Evolutionary conservation across 805 yeast species (phyloP).

Genomic region (Ascoidea tarda): DNA sequence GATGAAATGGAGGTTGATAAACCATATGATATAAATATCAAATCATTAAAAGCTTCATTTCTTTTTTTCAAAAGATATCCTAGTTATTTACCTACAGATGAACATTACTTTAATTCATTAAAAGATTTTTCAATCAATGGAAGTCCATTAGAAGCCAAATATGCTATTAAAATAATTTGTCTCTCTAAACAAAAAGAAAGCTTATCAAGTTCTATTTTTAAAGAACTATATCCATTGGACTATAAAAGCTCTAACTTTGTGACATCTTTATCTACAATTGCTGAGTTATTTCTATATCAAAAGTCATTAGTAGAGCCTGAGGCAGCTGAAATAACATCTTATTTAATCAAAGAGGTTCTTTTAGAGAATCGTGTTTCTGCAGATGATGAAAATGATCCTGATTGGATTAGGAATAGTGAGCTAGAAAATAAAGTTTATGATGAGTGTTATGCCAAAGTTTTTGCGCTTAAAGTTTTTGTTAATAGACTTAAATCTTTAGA

Average conservation of each 20-base stretch:
- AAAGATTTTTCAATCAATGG: conserved; percentile 35
- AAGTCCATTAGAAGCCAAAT: conserved; percentile 45
- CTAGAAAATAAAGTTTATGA: conserved; percentile 20
- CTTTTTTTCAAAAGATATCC: conserved; percentile 41
- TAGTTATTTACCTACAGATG: conserved; percentile 30
- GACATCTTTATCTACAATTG: conserved; percentile 43
- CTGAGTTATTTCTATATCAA: conserved; percentile 39
- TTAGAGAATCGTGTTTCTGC: conserved; percentile 29
- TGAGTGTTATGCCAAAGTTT: conserved; percentile 32
- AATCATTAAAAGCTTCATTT: conserved; percentile 43
- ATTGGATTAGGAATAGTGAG: conserved; percentile 34
- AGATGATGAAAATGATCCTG: conserved; percentile 16
- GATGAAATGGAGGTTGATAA: conserved; percentile 10
- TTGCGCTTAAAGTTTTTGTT: conserved; percentile 40
- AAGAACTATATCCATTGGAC: conserved; percentile 36
- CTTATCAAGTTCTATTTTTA: conserved; percentile 24
- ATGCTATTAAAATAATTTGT: conserved; percentile 43
- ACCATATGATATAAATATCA: conserved; percentile 15
- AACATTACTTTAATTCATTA: conserved; percentile 23
- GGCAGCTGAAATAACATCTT: conserved; percentile 43
- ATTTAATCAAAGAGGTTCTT: conserved; percentile 47
- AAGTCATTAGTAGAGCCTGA: conserved; percentile 35
- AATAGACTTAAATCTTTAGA: conserved; percentile 35
- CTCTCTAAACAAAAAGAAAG: conserved; percentile 29
- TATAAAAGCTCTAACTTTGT: conserved; percentile 24